Base-by-base conservation (phyloP, 2,329 filamentous ascomycete genomes). In the Microdochium paspali region DNA sequence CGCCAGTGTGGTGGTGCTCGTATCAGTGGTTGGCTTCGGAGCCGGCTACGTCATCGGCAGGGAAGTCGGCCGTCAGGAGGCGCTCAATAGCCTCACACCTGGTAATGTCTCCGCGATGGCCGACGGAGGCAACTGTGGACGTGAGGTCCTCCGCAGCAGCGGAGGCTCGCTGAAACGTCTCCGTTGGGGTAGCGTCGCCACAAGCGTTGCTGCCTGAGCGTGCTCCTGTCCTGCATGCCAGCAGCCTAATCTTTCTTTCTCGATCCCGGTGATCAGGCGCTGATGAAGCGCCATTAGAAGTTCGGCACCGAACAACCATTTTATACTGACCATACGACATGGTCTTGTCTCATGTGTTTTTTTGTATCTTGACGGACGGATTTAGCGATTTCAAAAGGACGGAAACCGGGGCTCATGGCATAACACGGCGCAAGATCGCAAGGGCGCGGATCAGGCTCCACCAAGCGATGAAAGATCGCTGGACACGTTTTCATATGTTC, bases 31-130 rank as follows among this genome's bases (percentile, higher is more conserved):
- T 28, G 81, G 81, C 2, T 85, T 86, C 54, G 80, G 82, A 2
- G 82, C 82, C 9, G 82, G 82, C 10, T 84, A 84, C 56, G 80
- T 84, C 23, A 80, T 84, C 50, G 82, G 82, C 4, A 70, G 80
- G 24, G 82, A 85, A 54, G 80, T 82, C 23, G 82, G 82, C 3
- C 72, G 77, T 28, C 77, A 83, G 53, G 80, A 85, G 57, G 67
- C 67, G 12, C 60, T 75, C n/a, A 65, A 64, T 10, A 67, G 66
- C 15, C 61, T 70, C 35, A 59, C 69, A 39, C 61, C 66, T 43
- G 65, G 65, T 28, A 73, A 74, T 52, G 65, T 70, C n/a, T 63
- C 60, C 20, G 57, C 62, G 2, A 56, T 61, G 6, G 66, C 70
- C 20, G 70, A 71, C 24, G 62, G 67, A 3, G 67, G 72, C 3